Evolutionary conservation across 164 flowering plant genomes (phyloP).

Genomic region (Sextonia rubra): DNA sequence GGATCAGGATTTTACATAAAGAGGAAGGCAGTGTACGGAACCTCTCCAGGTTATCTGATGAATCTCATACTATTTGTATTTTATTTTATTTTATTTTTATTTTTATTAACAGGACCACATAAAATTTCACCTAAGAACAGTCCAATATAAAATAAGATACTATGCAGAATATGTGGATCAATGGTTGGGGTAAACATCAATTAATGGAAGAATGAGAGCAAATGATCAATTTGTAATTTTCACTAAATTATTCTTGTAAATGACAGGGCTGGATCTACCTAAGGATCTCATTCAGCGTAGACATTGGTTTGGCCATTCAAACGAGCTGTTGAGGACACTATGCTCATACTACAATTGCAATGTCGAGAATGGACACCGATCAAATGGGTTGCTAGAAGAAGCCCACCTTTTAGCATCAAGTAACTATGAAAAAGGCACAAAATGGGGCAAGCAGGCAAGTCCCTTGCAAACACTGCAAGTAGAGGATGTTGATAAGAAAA

Average conservation of each 20-base stretch:
- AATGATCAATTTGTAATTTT: too few species aligned
- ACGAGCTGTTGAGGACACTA: slow-evolving; percentile 3
- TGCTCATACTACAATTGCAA: background rate
- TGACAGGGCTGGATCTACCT: background rate
- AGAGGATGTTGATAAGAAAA: too few species aligned
- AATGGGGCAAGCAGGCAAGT: slow-evolving; percentile 9
- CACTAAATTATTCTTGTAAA: background rate
- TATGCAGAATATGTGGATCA: too few species aligned
- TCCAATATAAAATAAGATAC: too few species aligned
- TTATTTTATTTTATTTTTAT: too few species aligned
- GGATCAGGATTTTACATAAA: slow-evolving; percentile 31
- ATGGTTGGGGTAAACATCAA: too few species aligned
- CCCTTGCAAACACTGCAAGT: too few species aligned
- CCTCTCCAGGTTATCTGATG: background rate
- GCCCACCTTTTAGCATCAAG: background rate
- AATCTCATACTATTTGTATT: background rate
- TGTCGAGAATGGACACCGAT: background rate
- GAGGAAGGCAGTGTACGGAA: slow-evolving; percentile 25
- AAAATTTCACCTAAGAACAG: too few species aligned
- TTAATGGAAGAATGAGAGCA: too few species aligned
- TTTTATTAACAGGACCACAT: too few species aligned
- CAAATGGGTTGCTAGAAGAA: background rate
- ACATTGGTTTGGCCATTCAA: slow-evolving; percentile 7
- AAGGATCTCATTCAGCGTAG: background rate
- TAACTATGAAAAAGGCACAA: slow-evolving; percentile 1